Percentiles rank a stretch among this genome's conserved stretches.
phyloP scores from a whole-genome alignment of 2,329 filamentous ascomycete genomes.

The Amesomyces nigricolor region DNA sequence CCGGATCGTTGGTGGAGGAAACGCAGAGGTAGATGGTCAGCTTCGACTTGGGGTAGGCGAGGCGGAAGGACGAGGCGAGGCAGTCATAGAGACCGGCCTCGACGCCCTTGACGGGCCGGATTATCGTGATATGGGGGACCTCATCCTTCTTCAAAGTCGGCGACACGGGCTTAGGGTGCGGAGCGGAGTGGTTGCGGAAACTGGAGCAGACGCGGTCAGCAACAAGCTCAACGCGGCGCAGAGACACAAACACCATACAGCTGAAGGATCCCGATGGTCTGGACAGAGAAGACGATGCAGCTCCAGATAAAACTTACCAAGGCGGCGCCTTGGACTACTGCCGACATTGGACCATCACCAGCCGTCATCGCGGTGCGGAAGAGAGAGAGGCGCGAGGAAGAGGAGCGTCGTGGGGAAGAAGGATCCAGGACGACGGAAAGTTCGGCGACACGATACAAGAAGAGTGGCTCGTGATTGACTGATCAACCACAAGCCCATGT shows the following conservation, averaged over 20 bases:
- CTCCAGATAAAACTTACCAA: constrained; percentile 49
- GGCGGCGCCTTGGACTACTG: constrained; percentile 37
- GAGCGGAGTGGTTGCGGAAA: constrained; percentile 48
- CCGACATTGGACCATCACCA: constrained; percentile 24
- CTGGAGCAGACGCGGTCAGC: constrained; percentile 31
- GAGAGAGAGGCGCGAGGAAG: background rate
- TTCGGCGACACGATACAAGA: constrained; percentile 7
- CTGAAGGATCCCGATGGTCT: constrained; percentile 50
- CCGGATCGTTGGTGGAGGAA: constrained; percentile 66
- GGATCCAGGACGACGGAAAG: constrained; percentile 8
- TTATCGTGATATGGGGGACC: constrained; percentile 79
- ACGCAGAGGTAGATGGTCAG: constrained; percentile 81
- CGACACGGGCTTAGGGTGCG: constrained; percentile 46
- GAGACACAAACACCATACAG: constrained; percentile 39
- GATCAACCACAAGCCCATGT: constrained; percentile 15
- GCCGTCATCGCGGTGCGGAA: constrained; percentile 10
- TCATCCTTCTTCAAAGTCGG: constrained; percentile 45
- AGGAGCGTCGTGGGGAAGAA: background rate
- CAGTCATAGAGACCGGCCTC: constrained; percentile 90
- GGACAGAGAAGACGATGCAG: constrained; percentile 46
- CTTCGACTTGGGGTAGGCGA: constrained; percentile 71
- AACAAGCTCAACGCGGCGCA: background rate
- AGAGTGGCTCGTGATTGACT: constrained; percentile 5
- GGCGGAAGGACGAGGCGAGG: constrained; percentile 76
- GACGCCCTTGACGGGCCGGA: constrained; percentile 88